phyloP scores from a whole-genome alignment of 352 stramenopile genomes.

The Phytophthora lateralis region DNA sequence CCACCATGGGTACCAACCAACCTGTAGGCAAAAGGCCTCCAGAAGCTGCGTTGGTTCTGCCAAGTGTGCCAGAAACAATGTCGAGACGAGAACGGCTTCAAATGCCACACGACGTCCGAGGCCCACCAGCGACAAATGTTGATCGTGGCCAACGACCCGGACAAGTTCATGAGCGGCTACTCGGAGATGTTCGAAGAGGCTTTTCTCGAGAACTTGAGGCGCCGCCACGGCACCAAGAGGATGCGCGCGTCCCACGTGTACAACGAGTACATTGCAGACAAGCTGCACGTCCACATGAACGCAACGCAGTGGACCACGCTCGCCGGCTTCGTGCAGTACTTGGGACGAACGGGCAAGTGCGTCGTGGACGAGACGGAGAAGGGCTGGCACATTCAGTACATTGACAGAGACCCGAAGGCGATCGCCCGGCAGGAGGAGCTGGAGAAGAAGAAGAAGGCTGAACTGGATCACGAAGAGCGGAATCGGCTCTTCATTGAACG shows the following conservation, averaged over 20 bases:
- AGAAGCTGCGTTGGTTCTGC: conserved; percentile 99
- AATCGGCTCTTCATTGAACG: conserved; percentile 77
- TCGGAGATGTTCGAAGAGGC: conserved; percentile 94
- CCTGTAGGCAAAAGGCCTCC: conserved; percentile 92
- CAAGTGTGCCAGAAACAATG: conserved; percentile 99
- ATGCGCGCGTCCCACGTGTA: conserved; percentile 98
- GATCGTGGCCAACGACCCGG: conserved; percentile 95
- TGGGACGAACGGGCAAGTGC: conserved; percentile 97
- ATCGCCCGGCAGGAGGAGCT: conserved; percentile 90
- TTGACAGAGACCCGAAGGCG: conserved; percentile 93
- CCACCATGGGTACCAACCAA: background rate
- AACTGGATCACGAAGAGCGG: conserved; percentile 91
- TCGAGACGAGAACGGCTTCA: conserved; percentile 99
- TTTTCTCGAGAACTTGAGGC: conserved; percentile 95
- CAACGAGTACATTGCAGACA: conserved; percentile 99
- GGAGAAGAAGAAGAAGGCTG: conserved; percentile 87
- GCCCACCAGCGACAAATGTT: conserved; percentile 99
- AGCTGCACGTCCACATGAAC: conserved; percentile 99
- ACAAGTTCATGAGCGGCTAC: conserved; percentile 94
- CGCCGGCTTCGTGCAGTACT: conserved; percentile 97
- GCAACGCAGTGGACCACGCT: conserved; percentile 98
- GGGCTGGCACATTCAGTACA: conserved; percentile 97
- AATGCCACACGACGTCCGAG: conserved; percentile 98
- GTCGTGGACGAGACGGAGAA: conserved; percentile 98
- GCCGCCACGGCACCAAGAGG: conserved; percentile 95